A percentile compares a stretch with the other conserved stretches of the same genome.
Conservation (phyloP, 225 moss, liverwort and hornwort genomes). For the Sphagnum tenellum region DNA sequence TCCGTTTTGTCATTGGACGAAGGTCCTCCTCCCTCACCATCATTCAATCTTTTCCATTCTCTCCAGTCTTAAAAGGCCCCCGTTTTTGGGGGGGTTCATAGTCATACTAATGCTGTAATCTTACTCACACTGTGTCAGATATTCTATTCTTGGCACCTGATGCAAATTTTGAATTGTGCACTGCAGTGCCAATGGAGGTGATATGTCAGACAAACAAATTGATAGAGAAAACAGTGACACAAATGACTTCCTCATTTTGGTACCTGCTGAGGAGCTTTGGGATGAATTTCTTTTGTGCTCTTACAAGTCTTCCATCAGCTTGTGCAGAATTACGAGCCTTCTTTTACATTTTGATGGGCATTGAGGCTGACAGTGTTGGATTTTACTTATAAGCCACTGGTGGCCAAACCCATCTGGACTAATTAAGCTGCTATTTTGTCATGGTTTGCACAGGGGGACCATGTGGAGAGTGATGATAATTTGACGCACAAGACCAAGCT, state of each 20-base stretch:
- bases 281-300: too few species aligned
- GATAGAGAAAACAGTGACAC: slow-evolving; percentile 64
- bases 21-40: slow-evolving; percentile 36
- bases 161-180: not conserved
- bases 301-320: too few species aligned
- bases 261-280: slow-evolving; percentile 8
- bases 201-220: slow-evolving; percentile 88
- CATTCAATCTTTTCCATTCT: not conserved
- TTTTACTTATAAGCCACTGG: too few species aligned
- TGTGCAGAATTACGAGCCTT: too few species aligned
- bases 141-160: too few species aligned
- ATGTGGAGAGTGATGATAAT: slow-evolving; percentile 85
- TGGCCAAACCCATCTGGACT: too few species aligned
- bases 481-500: slow-evolving; percentile 65
- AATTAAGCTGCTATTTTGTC: not conserved
- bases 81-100: too few species aligned
- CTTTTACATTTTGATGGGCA: too few species aligned
- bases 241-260: slow-evolving; percentile 82
- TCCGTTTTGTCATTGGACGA: slow-evolving; percentile 85
- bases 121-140: too few species aligned
- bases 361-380: too few species aligned
- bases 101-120: too few species aligned
- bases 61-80: too few species aligned
- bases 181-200: slow-evolving; percentile 89
- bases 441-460: slow-evolving; percentile 54